phyloP scores from a whole-genome alignment of 2,329 filamentous ascomycete species.

The Alternaria incomplexa region DNA sequence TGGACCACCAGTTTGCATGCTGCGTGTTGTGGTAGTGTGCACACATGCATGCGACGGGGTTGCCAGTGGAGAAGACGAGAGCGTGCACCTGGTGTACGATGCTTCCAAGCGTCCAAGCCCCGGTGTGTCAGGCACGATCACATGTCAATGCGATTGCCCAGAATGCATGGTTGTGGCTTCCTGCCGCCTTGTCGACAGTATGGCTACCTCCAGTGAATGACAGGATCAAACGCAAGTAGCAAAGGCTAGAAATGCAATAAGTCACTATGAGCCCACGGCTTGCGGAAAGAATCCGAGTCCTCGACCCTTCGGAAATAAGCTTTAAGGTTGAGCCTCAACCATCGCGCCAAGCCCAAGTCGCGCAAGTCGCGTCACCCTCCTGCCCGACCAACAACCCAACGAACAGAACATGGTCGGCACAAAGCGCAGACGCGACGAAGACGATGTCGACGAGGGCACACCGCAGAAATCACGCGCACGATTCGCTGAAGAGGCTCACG shows the following conservation, averaged over 20 bases:
- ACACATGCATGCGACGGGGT: not conserved
- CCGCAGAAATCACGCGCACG: slow-evolving; percentile 37
- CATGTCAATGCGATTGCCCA: not conserved
- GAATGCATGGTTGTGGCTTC: not conserved
- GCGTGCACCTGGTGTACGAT: not conserved
- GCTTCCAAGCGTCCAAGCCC: not conserved
- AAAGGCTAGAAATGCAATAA: not conserved
- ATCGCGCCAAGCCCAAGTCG: slow-evolving; percentile 21
- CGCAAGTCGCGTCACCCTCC: slow-evolving; percentile 30
- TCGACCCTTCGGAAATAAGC: not conserved
- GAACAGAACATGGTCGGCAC: slow-evolving; percentile 35
- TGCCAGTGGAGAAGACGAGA: not conserved
- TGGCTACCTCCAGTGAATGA: not conserved
- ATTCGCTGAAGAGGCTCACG: slow-evolving; percentile 15
- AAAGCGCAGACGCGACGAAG: slow-evolving; percentile 39
- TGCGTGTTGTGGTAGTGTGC: not conserved
- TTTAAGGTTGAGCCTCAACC: not conserved
- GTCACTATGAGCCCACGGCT: not conserved
- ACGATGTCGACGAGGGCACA: slow-evolving; percentile 26
- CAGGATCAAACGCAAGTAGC: not conserved
- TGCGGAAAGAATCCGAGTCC: not conserved
- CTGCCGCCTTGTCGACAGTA: not conserved
- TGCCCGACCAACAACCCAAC: slow-evolving; percentile 8
- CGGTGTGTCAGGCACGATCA: not conserved
- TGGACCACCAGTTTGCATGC: slow-evolving; percentile 12